Conservation (phyloP, 345 rosid species). For the Citrus trifoliata region DNA sequence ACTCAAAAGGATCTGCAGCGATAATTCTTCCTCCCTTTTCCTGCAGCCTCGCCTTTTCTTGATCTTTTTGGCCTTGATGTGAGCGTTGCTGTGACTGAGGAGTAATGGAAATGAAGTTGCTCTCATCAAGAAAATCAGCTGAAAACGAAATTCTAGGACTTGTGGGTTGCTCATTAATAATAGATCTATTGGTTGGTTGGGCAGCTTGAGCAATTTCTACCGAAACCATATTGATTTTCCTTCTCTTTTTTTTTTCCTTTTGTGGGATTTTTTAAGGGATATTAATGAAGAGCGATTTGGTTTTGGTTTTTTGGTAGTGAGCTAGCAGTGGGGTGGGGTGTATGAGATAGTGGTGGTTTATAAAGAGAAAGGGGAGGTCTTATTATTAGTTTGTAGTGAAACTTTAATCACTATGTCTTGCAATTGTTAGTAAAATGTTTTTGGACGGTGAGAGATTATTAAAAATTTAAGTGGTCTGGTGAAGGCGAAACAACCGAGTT, state of each 20-base stretch:
- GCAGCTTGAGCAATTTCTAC: slow-evolving; percentile 35
- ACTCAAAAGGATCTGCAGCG: slow-evolving; percentile 60
- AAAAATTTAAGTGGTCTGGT: slow-evolving; percentile 26
- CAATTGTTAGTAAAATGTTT: slow-evolving; percentile 21
- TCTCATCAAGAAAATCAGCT: slow-evolving; percentile 63
- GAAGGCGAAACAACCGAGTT: slow-evolving; percentile 36
- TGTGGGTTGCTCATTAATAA: slow-evolving; percentile 36
- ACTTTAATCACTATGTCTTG: slow-evolving; percentile 13
- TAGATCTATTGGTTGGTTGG: slow-evolving; percentile 32
- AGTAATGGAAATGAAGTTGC: slow-evolving; percentile 59
- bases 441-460: slow-evolving; percentile 42
- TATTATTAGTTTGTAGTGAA: not conserved
- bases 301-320: not conserved
- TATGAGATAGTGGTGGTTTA: slow-evolving; percentile 19
- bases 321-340: not conserved
- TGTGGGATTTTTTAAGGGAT: not conserved
- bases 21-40: slow-evolving; percentile 25
- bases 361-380: slow-evolving; percentile 16
- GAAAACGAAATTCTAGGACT: slow-evolving; percentile 89
- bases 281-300: not conserved
- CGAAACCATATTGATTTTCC: slow-evolving; percentile 41
- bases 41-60: slow-evolving; percentile 19
- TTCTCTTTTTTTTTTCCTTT: not conserved
- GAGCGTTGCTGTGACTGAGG: slow-evolving; percentile 28
- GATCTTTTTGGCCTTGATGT: slow-evolving; percentile 11